Percentiles rank a stretch among this genome's conserved stretches.
These are phyloP conservation scores for Xylogone sp. DNA, from an alignment of 2,329 filamentous ascomycete species.

Conservation along the genomic window DNA sequence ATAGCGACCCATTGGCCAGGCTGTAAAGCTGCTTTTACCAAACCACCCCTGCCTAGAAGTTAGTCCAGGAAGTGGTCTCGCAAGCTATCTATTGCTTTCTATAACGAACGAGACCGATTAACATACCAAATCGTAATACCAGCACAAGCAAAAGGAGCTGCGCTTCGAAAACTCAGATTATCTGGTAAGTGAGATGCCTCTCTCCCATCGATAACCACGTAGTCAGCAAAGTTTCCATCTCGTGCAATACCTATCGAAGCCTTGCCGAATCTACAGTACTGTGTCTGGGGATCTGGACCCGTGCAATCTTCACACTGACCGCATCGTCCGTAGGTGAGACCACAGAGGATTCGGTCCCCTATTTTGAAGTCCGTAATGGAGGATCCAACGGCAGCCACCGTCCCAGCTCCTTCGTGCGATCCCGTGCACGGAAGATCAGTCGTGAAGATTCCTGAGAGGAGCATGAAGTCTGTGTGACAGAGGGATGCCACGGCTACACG, in stretches of 20 bases:
- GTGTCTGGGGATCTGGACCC: slow-evolving; percentile 41
- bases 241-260: slow-evolving; percentile 45
- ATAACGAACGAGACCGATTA: background rate
- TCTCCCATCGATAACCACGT: slow-evolving; percentile 45
- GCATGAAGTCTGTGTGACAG: slow-evolving; percentile 61
- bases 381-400: slow-evolving; percentile 28
- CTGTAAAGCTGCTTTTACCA: slow-evolving; percentile 29
- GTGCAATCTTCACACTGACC: slow-evolving; percentile 48
- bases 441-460: slow-evolving; percentile 43
- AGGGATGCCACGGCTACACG: slow-evolving; percentile 56
- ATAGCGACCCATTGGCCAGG: slow-evolving; percentile 37
- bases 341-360: slow-evolving; percentile 49
- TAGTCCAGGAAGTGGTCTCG: no score
- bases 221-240: slow-evolving; percentile 56
- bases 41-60: slow-evolving; percentile 31
- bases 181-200: slow-evolving; percentile 44
- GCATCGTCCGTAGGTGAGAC: slow-evolving; percentile 49
- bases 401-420: slow-evolving; percentile 33
- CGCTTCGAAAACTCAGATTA: slow-evolving; percentile 42
- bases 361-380: slow-evolving; percentile 24
- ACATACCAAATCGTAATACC: slow-evolving; percentile 48
- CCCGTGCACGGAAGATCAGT: slow-evolving; percentile 46
- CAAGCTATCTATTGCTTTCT: no score
- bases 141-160: slow-evolving; percentile 55
- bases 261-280: slow-evolving; percentile 46